A percentile compares a stretch with the other conserved stretches of the same genome.
Evolutionary conservation across 2,329 filamentous ascomycete genomes (phyloP).

Genomic region (Elsinoe australis): DNA sequence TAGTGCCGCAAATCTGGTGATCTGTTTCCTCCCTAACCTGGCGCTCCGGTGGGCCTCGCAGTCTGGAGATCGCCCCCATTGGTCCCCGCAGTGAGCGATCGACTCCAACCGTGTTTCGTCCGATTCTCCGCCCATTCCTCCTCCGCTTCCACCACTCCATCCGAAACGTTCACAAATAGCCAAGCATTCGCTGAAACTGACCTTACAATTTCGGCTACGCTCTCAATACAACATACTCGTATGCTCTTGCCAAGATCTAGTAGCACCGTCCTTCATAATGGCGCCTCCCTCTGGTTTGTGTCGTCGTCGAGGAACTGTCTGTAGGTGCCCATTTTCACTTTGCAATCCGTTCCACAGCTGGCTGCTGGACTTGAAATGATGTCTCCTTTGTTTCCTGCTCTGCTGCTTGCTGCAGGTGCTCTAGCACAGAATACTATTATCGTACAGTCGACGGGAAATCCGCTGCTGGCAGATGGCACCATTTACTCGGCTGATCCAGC

Average conservation of each 20-base stretch:
- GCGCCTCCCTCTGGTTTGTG: neutral
- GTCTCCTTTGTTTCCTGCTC: neutral
- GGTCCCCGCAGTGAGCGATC: neutral
- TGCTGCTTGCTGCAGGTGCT: neutral
- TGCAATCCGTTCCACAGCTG: neutral
- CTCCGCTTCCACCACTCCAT: conserved; percentile 10
- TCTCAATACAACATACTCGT: too few relatives aligned
- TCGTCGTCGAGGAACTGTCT: neutral
- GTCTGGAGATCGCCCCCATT: neutral
- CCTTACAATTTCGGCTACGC: conserved; percentile 15
- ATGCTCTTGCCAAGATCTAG: too few relatives aligned
- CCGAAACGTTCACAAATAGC: neutral
- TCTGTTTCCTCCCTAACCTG: neutral
- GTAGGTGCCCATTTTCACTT: neutral
- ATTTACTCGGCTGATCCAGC: conserved; percentile 17
- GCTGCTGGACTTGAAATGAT: neutral
- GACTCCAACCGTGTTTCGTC: neutral
- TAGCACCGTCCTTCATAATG: neutral
- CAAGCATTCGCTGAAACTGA: conserved; percentile 11
- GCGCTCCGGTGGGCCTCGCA: conserved; percentile 7
- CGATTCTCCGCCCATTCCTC: conserved; percentile 12
- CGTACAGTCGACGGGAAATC: conserved; percentile 10
- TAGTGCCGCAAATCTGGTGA: conserved; percentile 2
- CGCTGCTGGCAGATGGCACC: conserved; percentile 11
- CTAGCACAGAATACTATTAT: neutral